These are phyloP conservation scores for Mantamonas sphyraenae DNA, from an alignment of 78 protist species.

Conservation along the genomic window DNA sequence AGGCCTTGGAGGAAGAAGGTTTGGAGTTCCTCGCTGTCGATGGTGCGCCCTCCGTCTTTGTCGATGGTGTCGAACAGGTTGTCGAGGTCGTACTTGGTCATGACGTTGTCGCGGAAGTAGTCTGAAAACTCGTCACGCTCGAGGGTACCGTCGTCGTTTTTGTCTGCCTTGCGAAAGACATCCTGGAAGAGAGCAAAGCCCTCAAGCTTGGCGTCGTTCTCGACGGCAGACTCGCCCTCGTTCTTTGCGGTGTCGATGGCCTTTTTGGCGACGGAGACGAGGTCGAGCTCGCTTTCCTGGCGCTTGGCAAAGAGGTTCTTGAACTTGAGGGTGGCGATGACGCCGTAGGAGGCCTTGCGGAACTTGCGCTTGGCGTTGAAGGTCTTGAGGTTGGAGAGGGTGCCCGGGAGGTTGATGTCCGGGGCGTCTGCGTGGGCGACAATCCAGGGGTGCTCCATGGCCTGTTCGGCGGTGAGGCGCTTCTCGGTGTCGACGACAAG, in stretches of 20 bases:
- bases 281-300: conserved; percentile 80
- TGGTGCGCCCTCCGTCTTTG: too few relatives aligned
- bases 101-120: too few relatives aligned
- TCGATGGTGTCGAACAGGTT: too few relatives aligned
- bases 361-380: conserved; percentile 6
- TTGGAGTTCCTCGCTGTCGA: too few relatives aligned
- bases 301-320: conserved; percentile 62
- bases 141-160: too few relatives aligned
- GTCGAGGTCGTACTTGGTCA: too few relatives aligned
- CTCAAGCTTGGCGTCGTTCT: too few relatives aligned
- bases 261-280: conserved; percentile 15
- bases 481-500: conserved; percentile 22
- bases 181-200: too few relatives aligned
- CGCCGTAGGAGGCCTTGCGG: conserved; percentile 1
- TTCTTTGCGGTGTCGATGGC: conserved; percentile 72
- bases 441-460: conserved; percentile 55
- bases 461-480: conserved; percentile 36
- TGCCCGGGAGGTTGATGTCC: not conserved
- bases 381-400: not conserved
- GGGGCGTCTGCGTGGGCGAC: not conserved
- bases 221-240: too few relatives aligned
- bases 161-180: too few relatives aligned
- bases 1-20: too few relatives aligned
- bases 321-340: not conserved
- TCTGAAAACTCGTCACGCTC: too few relatives aligned